Evolutionary conservation across 768 basidiomycete genomes (phyloP).

Genomic region (Tulasnella calospora): DNA sequence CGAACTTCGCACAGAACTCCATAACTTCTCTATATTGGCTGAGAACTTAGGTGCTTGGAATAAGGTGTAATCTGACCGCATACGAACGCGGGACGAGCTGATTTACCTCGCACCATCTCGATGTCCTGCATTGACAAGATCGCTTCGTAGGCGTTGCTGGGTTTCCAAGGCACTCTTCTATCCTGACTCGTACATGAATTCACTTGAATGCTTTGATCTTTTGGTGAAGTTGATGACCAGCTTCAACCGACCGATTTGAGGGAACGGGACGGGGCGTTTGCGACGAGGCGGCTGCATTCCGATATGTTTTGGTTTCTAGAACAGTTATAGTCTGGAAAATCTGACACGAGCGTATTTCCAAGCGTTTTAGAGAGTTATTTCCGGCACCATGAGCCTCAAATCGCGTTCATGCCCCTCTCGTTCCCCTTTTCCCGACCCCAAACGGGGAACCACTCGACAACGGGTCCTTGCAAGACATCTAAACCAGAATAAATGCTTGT

Average conservation of each 20-base stretch:
- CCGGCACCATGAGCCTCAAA: conserved; percentile 43
- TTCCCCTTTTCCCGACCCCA: conserved; percentile 56
- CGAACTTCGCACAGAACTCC: no score
- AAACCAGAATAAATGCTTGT: conserved; percentile 64
- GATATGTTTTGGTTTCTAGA: neutral
- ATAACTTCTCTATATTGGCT: no score
- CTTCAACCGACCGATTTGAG: conserved; percentile 42
- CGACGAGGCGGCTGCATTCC: conserved; percentile 46
- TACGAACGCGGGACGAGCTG: conserved; percentile 87
- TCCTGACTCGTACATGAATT: conserved; percentile 49
- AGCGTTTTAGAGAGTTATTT: conserved; percentile 38
- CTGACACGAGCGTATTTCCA: neutral
- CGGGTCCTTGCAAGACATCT: conserved; percentile 40
- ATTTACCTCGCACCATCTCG: conserved; percentile 72
- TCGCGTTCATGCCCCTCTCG: conserved; percentile 54
- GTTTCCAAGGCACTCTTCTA: conserved; percentile 78
- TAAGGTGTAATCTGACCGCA: no score
- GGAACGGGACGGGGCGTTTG: conserved; percentile 70
- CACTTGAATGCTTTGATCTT: conserved; percentile 60
- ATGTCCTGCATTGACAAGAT: conserved; percentile 98
- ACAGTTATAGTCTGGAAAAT: conserved; percentile 8
- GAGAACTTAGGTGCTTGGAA: no score
- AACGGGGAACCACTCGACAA: conserved; percentile 30
- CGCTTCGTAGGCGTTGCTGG: conserved; percentile 76
- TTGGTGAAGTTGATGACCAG: conserved; percentile 60